A percentile compares a stretch with the other conserved stretches of the same genome.
These are phyloP conservation scores for Bauhinia variegata DNA, from an alignment of 306 rosid species.

Conservation along the genomic window DNA sequence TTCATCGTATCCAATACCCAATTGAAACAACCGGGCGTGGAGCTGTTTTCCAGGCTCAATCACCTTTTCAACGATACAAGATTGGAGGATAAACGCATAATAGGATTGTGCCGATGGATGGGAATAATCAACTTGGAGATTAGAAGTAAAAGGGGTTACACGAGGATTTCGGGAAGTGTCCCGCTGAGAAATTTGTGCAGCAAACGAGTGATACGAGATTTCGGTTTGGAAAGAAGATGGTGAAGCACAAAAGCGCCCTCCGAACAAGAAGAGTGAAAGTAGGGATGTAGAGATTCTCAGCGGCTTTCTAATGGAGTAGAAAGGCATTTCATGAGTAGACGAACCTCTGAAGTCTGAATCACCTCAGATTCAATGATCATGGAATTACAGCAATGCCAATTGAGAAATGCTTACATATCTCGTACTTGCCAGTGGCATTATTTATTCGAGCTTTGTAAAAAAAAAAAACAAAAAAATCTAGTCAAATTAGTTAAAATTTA, in stretches of 20 bases:
- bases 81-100: conserved; percentile 55
- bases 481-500: too few relatives aligned
- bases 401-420: too few relatives aligned
- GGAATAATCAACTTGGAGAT: conserved; percentile 28
- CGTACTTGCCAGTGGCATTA: too few relatives aligned
- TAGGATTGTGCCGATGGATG: conserved; percentile 29
- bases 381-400: too few relatives aligned
- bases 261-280: conserved; percentile 17
- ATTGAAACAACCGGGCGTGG: conserved; percentile 61
- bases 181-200: conserved; percentile 32
- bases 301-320: conserved; percentile 32
- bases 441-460: too few relatives aligned
- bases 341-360: too few relatives aligned
- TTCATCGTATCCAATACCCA: conserved; percentile 56
- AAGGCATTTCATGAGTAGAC: conserved; percentile 38
- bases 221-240: conserved; percentile 19
- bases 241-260: conserved; percentile 23
- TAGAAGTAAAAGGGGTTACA: conserved; percentile 14
- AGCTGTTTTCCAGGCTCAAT: conserved; percentile 66
- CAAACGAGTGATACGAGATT: conserved; percentile 32
- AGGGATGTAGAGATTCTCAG: conserved; percentile 35
- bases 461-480: too few relatives aligned
- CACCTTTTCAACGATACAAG: conserved; percentile 56
- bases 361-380: too few relatives aligned
- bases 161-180: conserved; percentile 11